Base-by-base conservation (phyloP, 2,329 filamentous ascomycete genomes). In the Dactylellina drechsleri region DNA sequence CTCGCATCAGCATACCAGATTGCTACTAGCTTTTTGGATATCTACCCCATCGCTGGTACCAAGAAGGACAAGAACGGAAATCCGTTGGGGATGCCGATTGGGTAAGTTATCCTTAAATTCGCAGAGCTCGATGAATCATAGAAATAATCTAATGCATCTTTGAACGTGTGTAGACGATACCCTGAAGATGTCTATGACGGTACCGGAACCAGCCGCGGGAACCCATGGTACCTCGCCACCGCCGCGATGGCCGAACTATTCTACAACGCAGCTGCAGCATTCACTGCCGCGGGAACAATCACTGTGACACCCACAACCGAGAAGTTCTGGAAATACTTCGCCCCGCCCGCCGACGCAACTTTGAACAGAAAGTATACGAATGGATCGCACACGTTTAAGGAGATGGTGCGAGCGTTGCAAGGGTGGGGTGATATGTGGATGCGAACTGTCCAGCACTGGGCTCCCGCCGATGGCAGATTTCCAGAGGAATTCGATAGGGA, bases 181-280 rank as follows among this genome's bases (percentile, higher is more conserved):
- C 82, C 88, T 0, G 90, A 92, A 81, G 91, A 96, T 78, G 82
- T 84, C 2, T 95, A 94, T 82, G 90, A 89, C 81, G 87, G 87
- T 74, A 91, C 91, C 26, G 78, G 78, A 26, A 78, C 68, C 4
- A 76, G 68, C 45, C 57, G 61, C 20, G 78, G 77, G 0, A 93
- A 95, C 81, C 92, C 92, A 0, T 95, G 92, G 92, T 91, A 92
- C 79, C 85, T 95, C 13, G 86, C 86, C 78, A 94, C 90, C 0
- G 84, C 92, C 31, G 91, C 91, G 1, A 91, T 91, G 0, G 92
- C 91, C 2, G 92, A 95, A 82, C 89, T 91, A 80, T 86, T 96
- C 1, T 94, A 93, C 80, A 89, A 91, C 78, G 90, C 92, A 0
- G 79, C 93, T 0, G 89, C 90, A 77, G 88, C 90, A 58, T 94